phyloP scores from a whole-genome alignment of 129 eudicot species.

The Lactuca saligna region DNA sequence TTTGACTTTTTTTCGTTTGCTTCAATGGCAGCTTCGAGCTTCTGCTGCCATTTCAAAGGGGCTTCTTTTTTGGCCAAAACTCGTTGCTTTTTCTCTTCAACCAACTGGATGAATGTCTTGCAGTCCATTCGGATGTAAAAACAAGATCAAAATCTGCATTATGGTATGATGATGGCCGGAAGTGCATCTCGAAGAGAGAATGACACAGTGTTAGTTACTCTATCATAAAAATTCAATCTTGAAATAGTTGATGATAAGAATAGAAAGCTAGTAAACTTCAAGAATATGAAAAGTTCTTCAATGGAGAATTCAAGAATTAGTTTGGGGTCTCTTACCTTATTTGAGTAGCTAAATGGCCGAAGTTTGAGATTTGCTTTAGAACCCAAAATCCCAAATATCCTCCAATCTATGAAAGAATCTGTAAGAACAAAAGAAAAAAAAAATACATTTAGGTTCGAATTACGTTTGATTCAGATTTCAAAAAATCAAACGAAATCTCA shows the following conservation, averaged over 20 bases:
- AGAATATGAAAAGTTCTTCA: neutral
- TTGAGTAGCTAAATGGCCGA: slow-evolving; percentile 12
- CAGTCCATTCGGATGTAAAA: slow-evolving; percentile 71
- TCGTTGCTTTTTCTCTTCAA: slow-evolving; percentile 94
- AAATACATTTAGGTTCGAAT: neutral
- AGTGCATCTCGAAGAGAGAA: slow-evolving; percentile 99
- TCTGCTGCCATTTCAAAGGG: slow-evolving; percentile 96
- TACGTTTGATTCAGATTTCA: neutral
- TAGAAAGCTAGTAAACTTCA: neutral
- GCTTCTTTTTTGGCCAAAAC: slow-evolving; percentile 83
- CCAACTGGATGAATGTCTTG: slow-evolving; percentile 95
- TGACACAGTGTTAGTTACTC: slow-evolving; percentile 89
- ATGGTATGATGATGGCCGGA: slow-evolving; percentile 90
- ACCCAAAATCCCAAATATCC: slow-evolving; percentile 32
- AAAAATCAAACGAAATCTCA: neutral
- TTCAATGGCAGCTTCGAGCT: slow-evolving; percentile 96
- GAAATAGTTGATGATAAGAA: neutral
- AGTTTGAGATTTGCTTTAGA: slow-evolving; percentile 27
- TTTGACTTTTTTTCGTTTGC: slow-evolving; percentile 66
- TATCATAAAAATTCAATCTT: slow-evolving; percentile 27
- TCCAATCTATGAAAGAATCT: slow-evolving; percentile 21
- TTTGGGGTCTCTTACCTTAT: slow-evolving; percentile 51
- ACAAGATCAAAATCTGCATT: slow-evolving; percentile 83
- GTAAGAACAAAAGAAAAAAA: neutral
- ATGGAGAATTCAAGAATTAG: neutral